These are phyloP conservation scores for Cytospora chrysosperma DNA, from an alignment of 2,329 filamentous ascomycete genomes.

Conservation along the genomic window DNA sequence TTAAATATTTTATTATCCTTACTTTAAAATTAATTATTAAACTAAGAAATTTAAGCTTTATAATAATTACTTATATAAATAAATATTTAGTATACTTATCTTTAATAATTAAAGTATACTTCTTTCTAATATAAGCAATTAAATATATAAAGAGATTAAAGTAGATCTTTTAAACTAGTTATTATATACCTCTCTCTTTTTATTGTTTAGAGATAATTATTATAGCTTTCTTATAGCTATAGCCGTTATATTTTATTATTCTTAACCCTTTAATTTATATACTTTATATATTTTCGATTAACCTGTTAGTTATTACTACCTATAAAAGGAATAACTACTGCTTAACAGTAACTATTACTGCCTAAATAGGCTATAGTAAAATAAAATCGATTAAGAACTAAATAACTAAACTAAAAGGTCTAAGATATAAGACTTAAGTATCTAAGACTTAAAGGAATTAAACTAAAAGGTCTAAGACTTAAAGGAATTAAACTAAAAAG, in stretches of 20 bases:
- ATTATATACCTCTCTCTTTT: neutral
- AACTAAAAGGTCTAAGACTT: too few species aligned
- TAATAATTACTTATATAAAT: neutral
- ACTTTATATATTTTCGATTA: neutral
- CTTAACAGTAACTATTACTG: too few species aligned
- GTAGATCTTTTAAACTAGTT: neutral
- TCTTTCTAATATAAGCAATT: neutral
- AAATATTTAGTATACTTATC: neutral
- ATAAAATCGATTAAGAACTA: too few species aligned
- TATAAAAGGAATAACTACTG: too few species aligned
- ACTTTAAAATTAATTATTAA: neutral
- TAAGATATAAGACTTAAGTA: too few species aligned
- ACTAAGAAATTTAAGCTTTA: neutral
- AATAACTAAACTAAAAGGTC: too few species aligned
- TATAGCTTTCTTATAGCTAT: neutral
- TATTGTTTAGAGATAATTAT: neutral
- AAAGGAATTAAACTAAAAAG: too few species aligned
- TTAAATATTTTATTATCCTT: neutral
- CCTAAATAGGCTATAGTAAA: too few species aligned
- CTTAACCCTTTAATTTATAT: neutral
- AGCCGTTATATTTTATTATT: neutral
- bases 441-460: too few species aligned
- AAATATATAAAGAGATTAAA: neutral
- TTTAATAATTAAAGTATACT: neutral
- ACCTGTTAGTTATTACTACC: too few species aligned